A percentile compares a stretch with the other conserved stretches of the same genome.
These are phyloP conservation scores for Pulveroboletus frians DNA, from an alignment of 768 basidiomycete genomes.

Conservation along the genomic window DNA sequence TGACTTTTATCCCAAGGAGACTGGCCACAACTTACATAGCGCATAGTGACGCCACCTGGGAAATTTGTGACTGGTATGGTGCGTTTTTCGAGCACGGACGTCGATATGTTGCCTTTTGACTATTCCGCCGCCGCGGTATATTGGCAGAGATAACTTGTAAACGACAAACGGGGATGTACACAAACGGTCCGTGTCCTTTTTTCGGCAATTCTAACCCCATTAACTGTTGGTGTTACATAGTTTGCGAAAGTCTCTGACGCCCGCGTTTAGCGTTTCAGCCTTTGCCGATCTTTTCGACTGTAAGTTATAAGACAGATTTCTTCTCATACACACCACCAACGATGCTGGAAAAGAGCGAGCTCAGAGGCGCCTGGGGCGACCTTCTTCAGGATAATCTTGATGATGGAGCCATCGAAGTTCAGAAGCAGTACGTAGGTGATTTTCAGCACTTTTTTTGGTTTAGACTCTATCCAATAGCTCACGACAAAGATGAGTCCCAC, in stretches of 20 bases:
- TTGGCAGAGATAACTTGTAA: conserved; percentile 9
- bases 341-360: background rate
- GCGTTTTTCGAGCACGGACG: background rate
- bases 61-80: conserved; percentile 30
- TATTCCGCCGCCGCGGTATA: conserved; percentile 1
- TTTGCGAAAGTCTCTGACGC: conserved; percentile 34
- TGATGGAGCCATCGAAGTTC: conserved; percentile 40
- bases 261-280: conserved; percentile 37
- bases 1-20: conserved; percentile 50
- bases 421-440: conserved; percentile 35
- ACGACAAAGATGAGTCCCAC: conserved; percentile 40
- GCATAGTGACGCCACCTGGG: conserved; percentile 19
- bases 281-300: conserved; percentile 35
- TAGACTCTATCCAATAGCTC: background rate
- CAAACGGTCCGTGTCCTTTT: conserved; percentile 6
- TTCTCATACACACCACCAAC: background rate
- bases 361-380: conserved; percentile 29
- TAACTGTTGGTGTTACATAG: conserved; percentile 11
- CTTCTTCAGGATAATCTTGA: conserved; percentile 21
- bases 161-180: conserved; percentile 18
- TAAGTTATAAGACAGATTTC: conserved; percentile 33
- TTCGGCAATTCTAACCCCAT: background rate
- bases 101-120: background rate
- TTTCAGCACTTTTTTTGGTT: background rate
- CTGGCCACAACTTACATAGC: conserved; percentile 33